Evolutionary conservation across 2,329 filamentous ascomycete species (phyloP), one percentile per base, ranked within the genome.

Genomic region (Cercospora beticola): DNA sequence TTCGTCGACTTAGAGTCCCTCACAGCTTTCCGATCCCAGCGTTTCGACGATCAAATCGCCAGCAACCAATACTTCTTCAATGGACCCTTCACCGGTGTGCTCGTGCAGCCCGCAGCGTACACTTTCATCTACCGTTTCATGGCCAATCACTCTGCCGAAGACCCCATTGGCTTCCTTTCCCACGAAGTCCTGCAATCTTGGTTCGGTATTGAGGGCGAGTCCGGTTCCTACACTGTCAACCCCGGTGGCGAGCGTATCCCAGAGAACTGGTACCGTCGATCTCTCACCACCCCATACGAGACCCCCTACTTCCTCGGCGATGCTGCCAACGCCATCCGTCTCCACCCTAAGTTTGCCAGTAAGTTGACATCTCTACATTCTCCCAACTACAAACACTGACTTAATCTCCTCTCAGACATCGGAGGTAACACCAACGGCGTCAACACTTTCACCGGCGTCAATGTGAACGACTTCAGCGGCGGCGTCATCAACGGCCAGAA

Each of bases 401-500:
- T 12, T 3, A 31, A 16, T 3, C 30, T n/a, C 5, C 5, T 18
- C 26, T 0, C 16, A 59, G 67, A 71, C 65, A 68, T 81, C 28
- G 79, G 79, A 43, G 79, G 80, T 74, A 75, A 81, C 74, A 67
- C 71, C 33, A 79, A 79, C 56, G 77, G 74, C 21, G 67, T 69
- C 6, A 78, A 80, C 72, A 76, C 75, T 33, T 81, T 81, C 70
- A 74, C 74, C 28, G 78, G 78, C 8, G 65, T 82, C 52, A 73
- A 81, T 67, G 68, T 80, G 6, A 67, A 56, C 8, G 72, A 81
- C 59, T 66, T 83, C 8, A 81, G 78, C 18, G 77, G 77, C 10
- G 81, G 81, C 30, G 74, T 85, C 0, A 80, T 82, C 67, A 85
- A 83, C 71, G 46, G 64, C 23, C 58, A 66, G 12, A 71, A 69